A percentile compares a stretch with the other conserved stretches of the same genome.
phyloP scores from a whole-genome alignment of 1,284 basidiomycete species.

The Trichosporon sp. region DNA sequence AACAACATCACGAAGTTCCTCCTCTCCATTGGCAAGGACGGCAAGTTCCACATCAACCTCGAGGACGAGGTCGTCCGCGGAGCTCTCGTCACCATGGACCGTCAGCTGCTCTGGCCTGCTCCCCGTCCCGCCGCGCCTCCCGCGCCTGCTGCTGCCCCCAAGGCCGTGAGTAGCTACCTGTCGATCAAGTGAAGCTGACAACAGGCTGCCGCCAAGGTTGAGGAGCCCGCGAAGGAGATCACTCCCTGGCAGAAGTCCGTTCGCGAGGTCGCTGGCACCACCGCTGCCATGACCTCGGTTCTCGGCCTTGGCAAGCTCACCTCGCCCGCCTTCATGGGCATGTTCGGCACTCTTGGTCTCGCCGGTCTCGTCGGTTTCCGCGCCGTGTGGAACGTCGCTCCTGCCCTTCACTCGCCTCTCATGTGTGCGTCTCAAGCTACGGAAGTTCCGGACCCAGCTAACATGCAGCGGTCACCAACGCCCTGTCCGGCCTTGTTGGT shows the following conservation, averaged over 20 bases:
- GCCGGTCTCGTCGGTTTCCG: conserved; percentile 72
- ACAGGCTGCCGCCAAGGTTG: conserved; percentile 51
- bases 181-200: conserved; percentile 38
- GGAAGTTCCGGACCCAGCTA: not conserved
- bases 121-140: conserved; percentile 48
- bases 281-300: conserved; percentile 66
- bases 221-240: conserved; percentile 50
- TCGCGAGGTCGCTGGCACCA: conserved; percentile 65
- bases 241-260: conserved; percentile 77
- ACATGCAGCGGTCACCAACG: conserved; percentile 41
- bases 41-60: conserved; percentile 62
- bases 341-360: conserved; percentile 72
- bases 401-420: conserved; percentile 64
- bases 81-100: conserved; percentile 67
- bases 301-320: conserved; percentile 72
- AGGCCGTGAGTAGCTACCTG: conserved; percentile 14
- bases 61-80: conserved; percentile 78
- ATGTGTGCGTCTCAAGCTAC: conserved; percentile 33
- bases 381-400: conserved; percentile 79
- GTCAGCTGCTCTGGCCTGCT: conserved; percentile 58
- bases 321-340: conserved; percentile 72
- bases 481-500: conserved; percentile 62
- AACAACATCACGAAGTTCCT: conserved; percentile 86
- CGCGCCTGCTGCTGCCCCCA: conserved; percentile 54
- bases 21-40: conserved; percentile 65